A percentile compares a stretch with the other conserved stretches of the same genome.
These are phyloP conservation scores for Irpex sp. DNA, from an alignment of 1,284 basidiomycete genomes.

Conservation along the genomic window DNA sequence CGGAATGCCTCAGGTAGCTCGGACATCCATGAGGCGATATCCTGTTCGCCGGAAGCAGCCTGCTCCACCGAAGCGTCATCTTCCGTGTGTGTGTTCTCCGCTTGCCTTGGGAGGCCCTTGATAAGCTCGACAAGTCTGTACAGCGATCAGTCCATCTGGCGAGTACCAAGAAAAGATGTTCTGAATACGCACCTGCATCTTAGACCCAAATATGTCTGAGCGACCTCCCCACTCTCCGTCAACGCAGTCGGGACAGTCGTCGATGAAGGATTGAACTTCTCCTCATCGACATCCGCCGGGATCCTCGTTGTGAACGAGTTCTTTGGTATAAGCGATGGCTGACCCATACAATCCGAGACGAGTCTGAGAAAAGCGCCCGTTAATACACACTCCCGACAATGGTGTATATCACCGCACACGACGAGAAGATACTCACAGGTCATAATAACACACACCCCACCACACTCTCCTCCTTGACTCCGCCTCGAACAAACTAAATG, in stretches of 20 bases:
- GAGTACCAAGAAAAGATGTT: not conserved
- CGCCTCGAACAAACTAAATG: constrained; percentile 44
- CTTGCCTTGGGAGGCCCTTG: constrained; percentile 45
- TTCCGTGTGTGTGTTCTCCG: constrained; percentile 32
- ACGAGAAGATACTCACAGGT: constrained; percentile 48
- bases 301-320: constrained; percentile 43
- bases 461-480: constrained; percentile 61
- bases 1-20: constrained; percentile 44
- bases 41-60: constrained; percentile 50
- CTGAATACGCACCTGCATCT: constrained; percentile 40
- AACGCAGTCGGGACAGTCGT: constrained; percentile 37
- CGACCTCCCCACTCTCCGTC: constrained; percentile 24
- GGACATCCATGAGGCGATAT: constrained; percentile 50
- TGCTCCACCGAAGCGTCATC: constrained; percentile 46
- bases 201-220: constrained; percentile 40
- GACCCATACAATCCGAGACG: constrained; percentile 61
- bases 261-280: constrained; percentile 43
- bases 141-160: not conserved
- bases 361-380: constrained; percentile 39
- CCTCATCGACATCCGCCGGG: constrained; percentile 49
- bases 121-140: constrained; percentile 44
- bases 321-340: constrained; percentile 52
- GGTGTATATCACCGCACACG: not conserved
- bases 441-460: constrained; percentile 75
- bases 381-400: constrained; percentile 6